Percentiles rank a stretch among this genome's conserved stretches.
phyloP scores from a whole-genome alignment of 495 filamentous ascomycete species.

The Xylaria nigripes region DNA sequence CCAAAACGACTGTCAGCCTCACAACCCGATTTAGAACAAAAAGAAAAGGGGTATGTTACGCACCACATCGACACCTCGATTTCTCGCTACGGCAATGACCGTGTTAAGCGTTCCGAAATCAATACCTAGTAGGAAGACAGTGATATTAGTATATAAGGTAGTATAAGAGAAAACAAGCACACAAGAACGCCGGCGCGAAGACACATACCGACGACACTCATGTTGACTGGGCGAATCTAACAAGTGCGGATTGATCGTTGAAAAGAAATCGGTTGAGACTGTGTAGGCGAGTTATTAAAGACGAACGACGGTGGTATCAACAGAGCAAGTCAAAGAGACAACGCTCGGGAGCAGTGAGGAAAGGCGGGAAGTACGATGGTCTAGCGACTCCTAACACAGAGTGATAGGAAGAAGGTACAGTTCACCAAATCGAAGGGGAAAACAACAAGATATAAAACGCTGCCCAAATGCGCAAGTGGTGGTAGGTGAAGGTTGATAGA shows the following conservation, averaged over 20 bases:
- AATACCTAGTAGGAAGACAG: slow-evolving; percentile 47
- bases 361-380: not conserved
- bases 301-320: not conserved
- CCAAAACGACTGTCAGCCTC: slow-evolving; percentile 17
- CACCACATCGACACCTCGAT: slow-evolving; percentile 98
- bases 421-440: no score
- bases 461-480: slow-evolving; percentile 23
- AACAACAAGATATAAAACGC: slow-evolving; percentile 16
- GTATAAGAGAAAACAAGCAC: not conserved
- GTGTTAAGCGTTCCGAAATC: slow-evolving; percentile 97
- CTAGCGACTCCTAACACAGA: slow-evolving; percentile 1
- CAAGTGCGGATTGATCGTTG: not conserved
- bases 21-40: not conserved
- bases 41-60: slow-evolving; percentile 36
- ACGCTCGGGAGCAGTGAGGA: not conserved
- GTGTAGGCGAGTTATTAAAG: not conserved
- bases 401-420: not conserved
- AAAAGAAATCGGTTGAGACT: not conserved
- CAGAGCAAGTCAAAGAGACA: not conserved
- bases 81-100: slow-evolving; percentile 92
- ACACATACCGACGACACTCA: slow-evolving; percentile 36
- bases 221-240: slow-evolving; percentile 27
- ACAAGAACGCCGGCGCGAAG: not conserved
- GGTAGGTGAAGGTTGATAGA: not conserved
- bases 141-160: slow-evolving; percentile 10